Base-by-base conservation (phyloP, 345 rosid species). In the Trapa bicornis region DNA sequence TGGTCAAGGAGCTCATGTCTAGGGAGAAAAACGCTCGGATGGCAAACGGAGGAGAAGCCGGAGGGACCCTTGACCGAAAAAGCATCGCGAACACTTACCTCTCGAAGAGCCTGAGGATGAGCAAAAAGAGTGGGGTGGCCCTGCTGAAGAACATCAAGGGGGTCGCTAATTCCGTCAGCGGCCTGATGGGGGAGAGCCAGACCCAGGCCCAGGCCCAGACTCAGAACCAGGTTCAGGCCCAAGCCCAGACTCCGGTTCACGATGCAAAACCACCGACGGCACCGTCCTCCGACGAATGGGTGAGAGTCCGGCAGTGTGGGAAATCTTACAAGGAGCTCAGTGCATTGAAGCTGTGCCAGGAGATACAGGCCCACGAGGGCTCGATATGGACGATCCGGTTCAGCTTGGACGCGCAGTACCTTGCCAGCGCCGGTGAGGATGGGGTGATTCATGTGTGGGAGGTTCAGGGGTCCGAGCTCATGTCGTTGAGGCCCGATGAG, bases 371-470 rank as follows among this genome's bases (percentile, higher is more conserved):
- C 70, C 97, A 94, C 33, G 80, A 89, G 66, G 99, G 99, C 29
- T 85, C 96, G 5, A 87, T 94, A 38, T 94, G 99, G 99, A 83
- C 93, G 61, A 85, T 94, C 66, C 87, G 72, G 70, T 91, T 91
- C 60, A 91, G 89, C 75, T 71, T 72, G 0, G 90, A 87, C 29
- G 72, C 83, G 0, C 74, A 71, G 61, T 84, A 79, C 72, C 81
- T 94, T 11, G 99, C 96, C 0, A 94, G 93, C 65, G 96, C 91
- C 5, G 97, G 97, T 1, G 96, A 94, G 74, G 99, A 91, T 56
- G 80, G 73, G 74, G 65, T 68, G 6, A 83, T 94, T 41, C 93
- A 86, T 71, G 80, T 94, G 39, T 89, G 99, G 99, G 97, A 91
- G 75, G 99, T 94, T 43, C 99, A 91, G 68, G 96, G 89, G 67